A percentile compares a stretch with the other conserved stretches of the same genome.
Evolutionary conservation across 305 asterid species (phyloP).

Genomic region (Striga hermonthica): DNA sequence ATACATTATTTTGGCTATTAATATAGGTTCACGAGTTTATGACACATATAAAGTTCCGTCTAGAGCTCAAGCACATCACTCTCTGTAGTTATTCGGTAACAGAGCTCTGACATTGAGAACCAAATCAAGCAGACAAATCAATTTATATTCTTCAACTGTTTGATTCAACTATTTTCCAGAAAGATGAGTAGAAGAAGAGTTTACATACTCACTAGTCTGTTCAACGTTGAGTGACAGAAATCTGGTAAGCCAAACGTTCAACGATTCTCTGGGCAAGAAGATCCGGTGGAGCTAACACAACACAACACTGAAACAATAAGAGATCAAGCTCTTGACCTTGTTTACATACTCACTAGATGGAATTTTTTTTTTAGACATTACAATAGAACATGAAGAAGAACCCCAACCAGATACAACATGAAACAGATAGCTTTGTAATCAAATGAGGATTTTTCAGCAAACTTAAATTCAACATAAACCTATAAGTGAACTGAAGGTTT

Average conservation of each 20-base stretch:
- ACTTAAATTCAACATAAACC: too few species aligned
- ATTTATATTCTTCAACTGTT: slow-evolving; percentile 16
- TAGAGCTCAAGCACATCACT: slow-evolving; percentile 2
- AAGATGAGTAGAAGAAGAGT: slow-evolving; percentile 37
- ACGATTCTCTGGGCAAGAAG: slow-evolving; percentile 68
- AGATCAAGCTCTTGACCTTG: slow-evolving; percentile 94
- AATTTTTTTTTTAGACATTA: too few species aligned
- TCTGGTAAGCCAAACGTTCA: slow-evolving; percentile 83
- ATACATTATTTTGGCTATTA: too few species aligned
- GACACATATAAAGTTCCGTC: too few species aligned
- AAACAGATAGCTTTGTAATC: slow-evolving; percentile 16
- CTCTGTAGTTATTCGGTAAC: slow-evolving; percentile 1
- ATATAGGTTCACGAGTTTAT: too few species aligned
- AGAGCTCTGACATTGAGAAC: slow-evolving; percentile 16
- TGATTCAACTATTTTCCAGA: slow-evolving; percentile 23
- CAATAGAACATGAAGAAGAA: slow-evolving; percentile 4
- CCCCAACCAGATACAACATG: slow-evolving; percentile 22
- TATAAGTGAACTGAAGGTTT: too few species aligned
- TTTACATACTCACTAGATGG: too few species aligned
- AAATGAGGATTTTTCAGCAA: background rate
- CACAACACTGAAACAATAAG: slow-evolving; percentile 96
- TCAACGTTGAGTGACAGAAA: slow-evolving; percentile 73
- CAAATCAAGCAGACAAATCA: slow-evolving; percentile 18
- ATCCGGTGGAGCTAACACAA: slow-evolving; percentile 94
- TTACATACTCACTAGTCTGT: slow-evolving; percentile 83